Evolutionary conservation across 768 basidiomycete species (phyloP), one percentile per base, ranked within the genome.

Genomic region (Russula emetica): DNA sequence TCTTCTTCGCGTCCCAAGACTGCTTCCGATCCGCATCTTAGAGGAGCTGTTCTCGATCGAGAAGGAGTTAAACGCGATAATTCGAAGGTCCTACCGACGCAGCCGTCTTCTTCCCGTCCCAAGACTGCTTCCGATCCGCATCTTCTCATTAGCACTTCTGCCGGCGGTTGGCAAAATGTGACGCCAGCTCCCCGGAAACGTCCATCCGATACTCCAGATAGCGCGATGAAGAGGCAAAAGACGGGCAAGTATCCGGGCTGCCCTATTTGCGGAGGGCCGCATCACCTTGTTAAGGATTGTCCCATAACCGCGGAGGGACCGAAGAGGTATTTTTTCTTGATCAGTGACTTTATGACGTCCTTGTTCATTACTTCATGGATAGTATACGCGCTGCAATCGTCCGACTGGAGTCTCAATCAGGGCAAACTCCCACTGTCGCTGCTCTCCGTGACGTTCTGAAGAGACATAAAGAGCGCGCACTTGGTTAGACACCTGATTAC

Each of bases 271-370:
- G 74, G 72, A 49, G 67, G 66, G 32, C 65, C 73, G 4, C 74
- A 79, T 45, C 71, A 74, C 45, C 85, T 86, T 71, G 63, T 82
- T 11, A 78, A 82, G 70, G 77, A 80, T 30, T 92, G 90, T 69
- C 82, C 85, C 18, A 69, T 82, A 26, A 78, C 86, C 3, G 64
- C 63, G 7, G 76, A 77, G 58, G 88, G 87, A 2, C 75, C 82
- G 1, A 73, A 76, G 60, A 86, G 82, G 88, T 87, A 66, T 69
- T 60, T 42, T 65, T 22, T 26, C 18, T 16, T 34, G 18, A n/a
- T 42, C 28, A 20, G 34, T 26, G 58, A 62, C 52, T 45, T 34
- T 30, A 13, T 47, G 53, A 26, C 13, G 54, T 36, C 22, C 54
- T 38, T 30, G 38, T 38, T 36, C 42, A 53, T 20, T 47, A 14